A percentile compares a stretch with the other conserved stretches of the same genome.
phyloP scores from a whole-genome alignment of 257 asterid genomes.

The Solanum neorickii region DNA sequence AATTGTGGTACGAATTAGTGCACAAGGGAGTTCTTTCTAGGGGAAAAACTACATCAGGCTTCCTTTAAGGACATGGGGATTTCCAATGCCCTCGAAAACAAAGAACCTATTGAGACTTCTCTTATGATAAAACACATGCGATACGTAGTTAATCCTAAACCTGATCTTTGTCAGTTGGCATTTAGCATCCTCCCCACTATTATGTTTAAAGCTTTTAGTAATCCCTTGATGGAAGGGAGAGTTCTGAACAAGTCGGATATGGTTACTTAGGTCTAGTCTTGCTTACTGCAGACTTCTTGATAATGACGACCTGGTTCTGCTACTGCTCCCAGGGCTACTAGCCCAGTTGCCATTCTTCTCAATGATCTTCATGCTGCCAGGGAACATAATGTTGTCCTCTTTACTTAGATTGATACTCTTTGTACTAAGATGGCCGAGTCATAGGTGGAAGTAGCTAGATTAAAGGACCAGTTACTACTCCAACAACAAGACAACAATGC shows the following conservation, averaged over 20 bases:
- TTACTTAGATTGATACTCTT: too few species aligned
- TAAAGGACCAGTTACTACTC: too few species aligned
- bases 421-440: too few species aligned
- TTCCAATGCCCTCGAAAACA: background rate
- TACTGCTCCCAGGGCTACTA: background rate
- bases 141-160: background rate
- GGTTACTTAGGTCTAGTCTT: background rate
- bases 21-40: background rate
- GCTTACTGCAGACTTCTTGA: background rate
- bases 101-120: background rate
- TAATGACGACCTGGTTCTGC: background rate
- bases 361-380: background rate
- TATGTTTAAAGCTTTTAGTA: background rate
- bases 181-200: background rate
- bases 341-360: background rate
- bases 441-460: too few species aligned
- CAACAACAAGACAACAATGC: too few species aligned
- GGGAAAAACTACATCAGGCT: background rate
- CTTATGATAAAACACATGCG: background rate
- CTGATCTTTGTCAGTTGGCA: background rate
- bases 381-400: background rate
- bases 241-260: background rate
- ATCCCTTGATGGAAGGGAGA: background rate
- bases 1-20: background rate
- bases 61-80: background rate